phyloP scores from a whole-genome alignment of 495 filamentous ascomycete species.

The Xylaria cubensis region DNA sequence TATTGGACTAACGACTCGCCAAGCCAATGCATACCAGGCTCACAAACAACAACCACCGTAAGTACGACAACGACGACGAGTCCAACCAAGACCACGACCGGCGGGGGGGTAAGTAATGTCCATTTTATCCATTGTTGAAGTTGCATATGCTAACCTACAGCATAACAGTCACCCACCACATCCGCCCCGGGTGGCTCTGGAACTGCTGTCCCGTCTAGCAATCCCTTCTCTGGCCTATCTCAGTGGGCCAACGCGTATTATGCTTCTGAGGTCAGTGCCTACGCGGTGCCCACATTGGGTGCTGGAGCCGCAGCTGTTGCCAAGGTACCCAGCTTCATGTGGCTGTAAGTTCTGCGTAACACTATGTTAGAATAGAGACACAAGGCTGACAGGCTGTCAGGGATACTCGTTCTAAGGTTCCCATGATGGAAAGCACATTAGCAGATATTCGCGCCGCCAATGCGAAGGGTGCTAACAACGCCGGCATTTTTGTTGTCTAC shows the following conservation, averaged over 20 bases:
- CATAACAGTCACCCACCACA: conserved; percentile 28
- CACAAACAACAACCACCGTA: conserved; percentile 24
- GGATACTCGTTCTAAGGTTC: conserved; percentile 56
- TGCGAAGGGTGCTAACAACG: conserved; percentile 51
- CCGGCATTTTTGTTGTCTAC: conserved; percentile 61
- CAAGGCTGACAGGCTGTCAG: conserved; percentile 34
- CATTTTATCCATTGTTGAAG: background rate
- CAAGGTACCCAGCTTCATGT: conserved; percentile 62
- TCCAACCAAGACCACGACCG: conserved; percentile 24
- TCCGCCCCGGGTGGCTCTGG: conserved; percentile 25
- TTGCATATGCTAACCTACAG: conserved; percentile 1
- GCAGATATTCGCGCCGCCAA: conserved; percentile 57
- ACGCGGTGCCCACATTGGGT: conserved; percentile 58
- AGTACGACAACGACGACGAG: conserved; percentile 20
- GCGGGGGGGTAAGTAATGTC: conserved; percentile 5
- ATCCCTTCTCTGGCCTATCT: conserved; percentile 61
- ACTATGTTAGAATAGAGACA: background rate
- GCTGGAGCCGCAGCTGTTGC: conserved; percentile 56
- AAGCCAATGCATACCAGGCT: conserved; percentile 28
- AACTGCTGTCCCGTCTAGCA: conserved; percentile 51
- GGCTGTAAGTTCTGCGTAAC: conserved; percentile 54
- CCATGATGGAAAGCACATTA: conserved; percentile 55
- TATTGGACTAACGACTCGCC: conserved; percentile 3
- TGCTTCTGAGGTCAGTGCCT: conserved; percentile 58
- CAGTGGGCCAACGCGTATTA: conserved; percentile 66